Conservation (phyloP, 2,329 filamentous ascomycete genomes). For the Sporothrix mexicana region DNA sequence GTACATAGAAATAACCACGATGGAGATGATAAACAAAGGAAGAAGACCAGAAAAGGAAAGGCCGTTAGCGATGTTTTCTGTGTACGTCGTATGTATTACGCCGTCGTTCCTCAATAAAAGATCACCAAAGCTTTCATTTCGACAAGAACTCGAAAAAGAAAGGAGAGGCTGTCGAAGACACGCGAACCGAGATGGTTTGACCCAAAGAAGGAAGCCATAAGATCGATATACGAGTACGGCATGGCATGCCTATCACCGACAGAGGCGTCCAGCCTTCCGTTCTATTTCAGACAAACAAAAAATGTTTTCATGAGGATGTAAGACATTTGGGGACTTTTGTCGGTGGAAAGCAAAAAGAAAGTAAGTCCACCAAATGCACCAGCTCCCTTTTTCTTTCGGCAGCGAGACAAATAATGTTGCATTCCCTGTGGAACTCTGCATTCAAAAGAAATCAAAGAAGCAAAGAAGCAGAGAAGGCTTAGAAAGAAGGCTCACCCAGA, state of each 20-base stretch:
- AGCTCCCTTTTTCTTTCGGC: conserved; percentile 2
- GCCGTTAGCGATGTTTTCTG: neutral
- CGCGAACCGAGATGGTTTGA: conserved; percentile 9
- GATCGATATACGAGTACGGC: neutral
- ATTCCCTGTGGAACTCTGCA: conserved; percentile 14
- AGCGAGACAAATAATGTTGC: conserved; percentile 17
- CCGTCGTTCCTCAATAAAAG: conserved; percentile 12
- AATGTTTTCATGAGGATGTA: neutral
- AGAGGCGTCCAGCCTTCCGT: neutral
- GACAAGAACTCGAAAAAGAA: neutral
- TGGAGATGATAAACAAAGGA: neutral
- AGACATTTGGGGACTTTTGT: conserved; percentile 11
- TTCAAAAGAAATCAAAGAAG: conserved; percentile 25
- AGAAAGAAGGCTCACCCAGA: neutral
- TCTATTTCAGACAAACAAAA: neutral
- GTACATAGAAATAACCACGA: neutral
- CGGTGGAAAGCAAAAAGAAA: neutral
- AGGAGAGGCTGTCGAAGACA: neutral
- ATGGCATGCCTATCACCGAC: too few relatives aligned
- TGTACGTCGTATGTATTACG: neutral
- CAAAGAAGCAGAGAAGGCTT: neutral
- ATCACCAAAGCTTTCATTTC: conserved; percentile 26
- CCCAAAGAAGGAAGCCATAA: neutral
- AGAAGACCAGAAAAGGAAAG: neutral
- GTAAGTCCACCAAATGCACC: neutral